Evolutionary conservation across 2,329 filamentous ascomycete species (phyloP).

Genomic region (Chrysoporthe puriensis): DNA sequence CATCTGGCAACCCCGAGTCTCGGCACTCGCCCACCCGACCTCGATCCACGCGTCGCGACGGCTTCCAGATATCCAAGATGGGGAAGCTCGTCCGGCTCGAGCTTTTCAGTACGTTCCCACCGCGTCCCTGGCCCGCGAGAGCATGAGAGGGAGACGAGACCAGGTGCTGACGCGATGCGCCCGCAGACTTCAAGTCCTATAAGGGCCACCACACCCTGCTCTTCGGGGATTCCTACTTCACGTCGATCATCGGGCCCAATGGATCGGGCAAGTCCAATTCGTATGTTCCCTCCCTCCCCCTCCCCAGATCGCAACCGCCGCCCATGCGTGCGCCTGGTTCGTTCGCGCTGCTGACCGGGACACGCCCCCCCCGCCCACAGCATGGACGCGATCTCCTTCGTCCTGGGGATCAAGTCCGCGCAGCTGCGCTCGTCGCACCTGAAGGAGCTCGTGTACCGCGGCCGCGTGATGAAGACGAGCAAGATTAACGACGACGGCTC

Average conservation of each 20-base stretch:
- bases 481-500: conserved; percentile 91
- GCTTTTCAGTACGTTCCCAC: conserved; percentile 74
- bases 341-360: conserved; percentile 31
- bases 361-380: conserved; percentile 46
- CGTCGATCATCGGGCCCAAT: conserved; percentile 99
- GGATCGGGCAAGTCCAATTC: conserved; percentile 99
- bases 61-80: conserved; percentile 62
- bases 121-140: conserved; percentile 8
- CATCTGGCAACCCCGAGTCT: conserved; percentile 1
- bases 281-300: conserved; percentile 54
- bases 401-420: conserved; percentile 98
- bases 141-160: not conserved
- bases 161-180: conserved; percentile 24
- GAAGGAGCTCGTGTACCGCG: conserved; percentile 93
- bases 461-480: conserved; percentile 87
- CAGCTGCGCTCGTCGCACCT: conserved; percentile 93
- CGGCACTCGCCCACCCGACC: conserved; percentile 4
- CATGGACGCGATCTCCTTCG: conserved; percentile 99
- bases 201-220: conserved; percentile 93
- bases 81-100: conserved; percentile 95
- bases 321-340: conserved; percentile 1
- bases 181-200: conserved; percentile 96
- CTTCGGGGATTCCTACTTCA: conserved; percentile 98
- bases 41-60: conserved; percentile 25
- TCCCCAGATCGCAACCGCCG: conserved; percentile 14